Evolutionary conservation across 1,284 basidiomycete genomes (phyloP), one percentile per base, ranked within the genome.

Genomic region (Volvariella surrecta): DNA sequence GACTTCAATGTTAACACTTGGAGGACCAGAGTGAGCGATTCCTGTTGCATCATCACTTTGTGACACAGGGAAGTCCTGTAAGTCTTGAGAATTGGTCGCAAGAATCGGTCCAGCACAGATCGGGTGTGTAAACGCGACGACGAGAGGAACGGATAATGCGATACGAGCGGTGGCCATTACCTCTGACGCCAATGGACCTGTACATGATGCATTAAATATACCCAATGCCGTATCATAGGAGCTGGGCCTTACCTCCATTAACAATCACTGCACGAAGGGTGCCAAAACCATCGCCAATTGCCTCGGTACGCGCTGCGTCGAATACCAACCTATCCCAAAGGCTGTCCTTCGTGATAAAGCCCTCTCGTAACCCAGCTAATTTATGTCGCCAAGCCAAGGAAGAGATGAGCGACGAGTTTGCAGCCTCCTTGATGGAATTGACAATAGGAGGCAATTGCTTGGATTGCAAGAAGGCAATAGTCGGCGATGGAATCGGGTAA

Each of bases 301-400:
- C 70, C 47, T 63, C 60, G 20, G 67, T 70, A 34, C 87, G 71
- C 3, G 85, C 84, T 17, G 61, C 61, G 48, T 82, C 79, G 53
- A 87, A 82, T 19, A 87, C 73, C 11, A 81, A 61, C 35, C 82
- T 72, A 55, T 89, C 86, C 85, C 86, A 89, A 13, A 88, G 61
- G 48, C 82, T 82, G 43, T 86, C 80, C 54, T 79, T 83, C 11
- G 75, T 82, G 32, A 86, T 52, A 52, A 77, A 86, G 7, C 87
- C 86, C 50, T 86, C 80, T 1, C 63, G 56, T 4, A 88, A 58
- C 8, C 70, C 74, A 0, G 79, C 70, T 17, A 78, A 49, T 56
- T 89, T 89, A 60, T 89, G 87, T 21, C 82, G 70, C 74, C 78
- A 80, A 1, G 76, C 84, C 35, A 88, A 56, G 4, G 72, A 59